Base-by-base conservation (phyloP, 768 basidiomycete species). In the Crepidotus variabilis region DNA sequence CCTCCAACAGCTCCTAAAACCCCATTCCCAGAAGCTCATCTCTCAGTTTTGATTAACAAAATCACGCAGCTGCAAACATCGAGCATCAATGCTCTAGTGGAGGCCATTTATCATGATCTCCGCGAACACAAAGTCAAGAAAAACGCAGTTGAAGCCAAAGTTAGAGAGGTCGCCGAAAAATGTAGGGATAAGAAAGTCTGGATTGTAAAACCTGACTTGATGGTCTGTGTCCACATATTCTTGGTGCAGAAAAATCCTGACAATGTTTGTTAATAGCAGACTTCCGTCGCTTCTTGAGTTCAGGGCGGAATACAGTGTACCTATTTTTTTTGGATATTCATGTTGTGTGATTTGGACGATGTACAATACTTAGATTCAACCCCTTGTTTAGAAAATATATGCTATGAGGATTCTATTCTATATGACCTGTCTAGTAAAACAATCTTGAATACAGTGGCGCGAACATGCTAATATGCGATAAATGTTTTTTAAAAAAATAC, bases 111-210 rank as follows among this genome's bases (percentile, higher is more conserved):
- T 63, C 82, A 86, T 59, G 87, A 87, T 23, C 74, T 93, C 39
- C 82, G 82, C 32, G 69, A 68, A n/a, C 73, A 87, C 60, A 87
- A 86, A 55, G 80, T 92, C 59, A 92, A 87, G 75, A 94, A 93
- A 78, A 88, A 86, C 50, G 84, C 89, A 3, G 85, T 94, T 47
- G 90, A 92, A 69, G 85, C 84, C 2, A 93, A 93, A 68, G 76
- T 94, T 35, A 77, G 81, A 47, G 90, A 92, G 69, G 79, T 92
- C 11, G 78, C 82, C 14, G 88, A 86, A 70, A 92, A 89, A 65
- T 85, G 82, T 62, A 88, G 82, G 67, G 81, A 84, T 56, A 83
- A 78, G 72, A 90, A 83, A 67, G 70, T 85, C 57, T 94, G 92
- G 92, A 71, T 87, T 33, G 76, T 93, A 28, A 88, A 85, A 62